These are phyloP conservation scores for Magnusiomyces magnusii DNA, from an alignment of 1,139 yeast genomes.

Conservation along the genomic window DNA sequence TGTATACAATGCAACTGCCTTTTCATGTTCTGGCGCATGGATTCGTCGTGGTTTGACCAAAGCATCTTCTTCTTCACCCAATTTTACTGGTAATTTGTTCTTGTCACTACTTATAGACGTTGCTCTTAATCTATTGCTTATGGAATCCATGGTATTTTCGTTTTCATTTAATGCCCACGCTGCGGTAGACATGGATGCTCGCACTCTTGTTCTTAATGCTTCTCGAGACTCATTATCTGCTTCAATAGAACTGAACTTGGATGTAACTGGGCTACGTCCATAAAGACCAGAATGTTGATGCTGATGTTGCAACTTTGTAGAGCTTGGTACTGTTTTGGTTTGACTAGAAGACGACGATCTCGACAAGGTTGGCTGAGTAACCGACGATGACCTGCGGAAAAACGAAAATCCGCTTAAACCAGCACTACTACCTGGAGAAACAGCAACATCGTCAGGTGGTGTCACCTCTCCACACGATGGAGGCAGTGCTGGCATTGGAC, in stretches of 20 bases:
- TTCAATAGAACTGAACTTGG: slow-evolving; percentile 3
- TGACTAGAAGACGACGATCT: not conserved
- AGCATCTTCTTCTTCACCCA: not conserved
- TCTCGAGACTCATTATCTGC: slow-evolving; percentile 9
- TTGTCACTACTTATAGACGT: slow-evolving; percentile 16
- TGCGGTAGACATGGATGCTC: slow-evolving; percentile 17
- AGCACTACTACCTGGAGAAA: not conserved
- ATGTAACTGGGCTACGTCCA: slow-evolving; percentile 15
- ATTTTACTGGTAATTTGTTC: not conserved
- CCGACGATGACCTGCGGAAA: not conserved
- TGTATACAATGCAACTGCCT: slow-evolving; percentile 32
- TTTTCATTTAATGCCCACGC: slow-evolving; percentile 11
- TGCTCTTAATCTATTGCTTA: not conserved
- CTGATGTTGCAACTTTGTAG: not conserved
- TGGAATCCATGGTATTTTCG: not conserved
- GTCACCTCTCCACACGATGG: slow-evolving; percentile 1
- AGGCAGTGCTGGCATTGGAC: not conserved
- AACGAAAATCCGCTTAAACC: slow-evolving; percentile 2
- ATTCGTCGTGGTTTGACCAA: slow-evolving; percentile 2
- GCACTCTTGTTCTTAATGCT: slow-evolving; percentile 14
- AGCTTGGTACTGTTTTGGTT: not conserved
- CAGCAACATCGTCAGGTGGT: not conserved
- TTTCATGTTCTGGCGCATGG: slow-evolving; percentile 22
- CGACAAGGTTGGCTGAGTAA: not conserved
- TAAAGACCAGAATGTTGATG: not conserved